Conservation (phyloP, 805 yeast species). For the Kodamaea sagamina region DNA sequence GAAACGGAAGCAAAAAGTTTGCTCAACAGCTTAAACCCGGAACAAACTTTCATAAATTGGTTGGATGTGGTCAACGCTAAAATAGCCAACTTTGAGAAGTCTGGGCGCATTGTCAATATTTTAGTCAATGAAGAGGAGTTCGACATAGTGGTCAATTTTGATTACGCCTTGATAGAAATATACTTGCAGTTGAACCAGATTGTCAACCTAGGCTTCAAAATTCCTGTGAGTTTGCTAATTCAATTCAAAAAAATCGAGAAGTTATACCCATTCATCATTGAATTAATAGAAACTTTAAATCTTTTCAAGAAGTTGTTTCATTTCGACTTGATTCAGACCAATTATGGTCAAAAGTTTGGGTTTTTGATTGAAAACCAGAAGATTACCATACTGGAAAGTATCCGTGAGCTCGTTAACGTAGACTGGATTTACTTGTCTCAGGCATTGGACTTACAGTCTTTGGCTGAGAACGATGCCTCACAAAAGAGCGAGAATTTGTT, state of each 20-base stretch:
- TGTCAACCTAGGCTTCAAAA: slow-evolving; percentile 49
- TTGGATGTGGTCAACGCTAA: neutral
- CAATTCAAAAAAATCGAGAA: slow-evolving; percentile 52
- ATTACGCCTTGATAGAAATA: slow-evolving; percentile 40
- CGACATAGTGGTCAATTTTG: slow-evolving; percentile 48
- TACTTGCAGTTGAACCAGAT: slow-evolving; percentile 58
- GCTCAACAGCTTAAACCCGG: slow-evolving; percentile 4
- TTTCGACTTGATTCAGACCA: slow-evolving; percentile 25
- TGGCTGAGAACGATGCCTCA: slow-evolving; percentile 22
- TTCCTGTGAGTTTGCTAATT: slow-evolving; percentile 55
- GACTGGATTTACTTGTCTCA: slow-evolving; percentile 57
- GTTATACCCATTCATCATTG: slow-evolving; percentile 58
- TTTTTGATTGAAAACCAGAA: slow-evolving; percentile 42
- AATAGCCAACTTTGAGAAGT: slow-evolving; percentile 10
- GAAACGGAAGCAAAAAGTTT: slow-evolving; percentile 36
- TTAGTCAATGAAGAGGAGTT: slow-evolving; percentile 24
- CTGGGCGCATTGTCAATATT: slow-evolving; percentile 13
- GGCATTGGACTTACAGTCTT: slow-evolving; percentile 46
- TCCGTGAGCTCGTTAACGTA: slow-evolving; percentile 38
- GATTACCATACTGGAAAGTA: slow-evolving; percentile 28
- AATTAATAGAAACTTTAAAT: slow-evolving; percentile 52
- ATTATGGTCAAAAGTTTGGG: slow-evolving; percentile 41
- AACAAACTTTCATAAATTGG: slow-evolving; percentile 6
- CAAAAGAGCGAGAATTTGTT: slow-evolving; percentile 26
- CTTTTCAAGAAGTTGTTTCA: slow-evolving; percentile 36